Percentiles rank a stretch among this genome's conserved stretches.
Evolutionary conservation across 225 moss, liverwort and hornwort genomes (phyloP).

Genomic region (Thuidium tamariscinum): DNA sequence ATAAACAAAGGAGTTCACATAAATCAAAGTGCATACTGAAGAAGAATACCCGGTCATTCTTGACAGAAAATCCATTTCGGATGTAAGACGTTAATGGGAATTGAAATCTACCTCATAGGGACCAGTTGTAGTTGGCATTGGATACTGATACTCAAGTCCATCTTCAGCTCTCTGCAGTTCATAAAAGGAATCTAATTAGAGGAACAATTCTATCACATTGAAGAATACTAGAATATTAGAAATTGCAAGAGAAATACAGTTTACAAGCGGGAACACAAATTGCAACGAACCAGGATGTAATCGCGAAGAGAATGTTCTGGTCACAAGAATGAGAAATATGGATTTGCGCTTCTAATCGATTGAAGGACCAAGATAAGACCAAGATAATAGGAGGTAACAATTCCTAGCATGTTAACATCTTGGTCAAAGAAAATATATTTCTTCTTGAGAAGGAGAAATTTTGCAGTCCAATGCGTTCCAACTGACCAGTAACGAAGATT

Average conservation of each 20-base stretch:
- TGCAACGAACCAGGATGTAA: neutral
- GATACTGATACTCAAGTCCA: conserved; percentile 35
- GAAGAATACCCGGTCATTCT: neutral
- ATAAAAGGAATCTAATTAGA: neutral
- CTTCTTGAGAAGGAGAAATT: neutral
- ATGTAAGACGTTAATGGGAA: neutral
- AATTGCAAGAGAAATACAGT: neutral
- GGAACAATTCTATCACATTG: neutral
- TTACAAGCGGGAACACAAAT: neutral
- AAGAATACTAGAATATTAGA: neutral
- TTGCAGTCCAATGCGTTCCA: neutral
- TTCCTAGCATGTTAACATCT: neutral
- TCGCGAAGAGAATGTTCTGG: neutral
- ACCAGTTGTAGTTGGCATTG: conserved; percentile 27
- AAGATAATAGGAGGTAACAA: neutral
- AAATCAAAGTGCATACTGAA: neutral
- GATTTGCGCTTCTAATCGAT: neutral
- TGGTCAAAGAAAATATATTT: neutral
- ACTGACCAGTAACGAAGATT: neutral
- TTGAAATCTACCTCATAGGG: conserved; percentile 15
- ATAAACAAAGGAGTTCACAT: neutral
- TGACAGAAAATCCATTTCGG: neutral
- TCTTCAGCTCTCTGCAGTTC: conserved; percentile 21
- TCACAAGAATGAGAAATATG: neutral
- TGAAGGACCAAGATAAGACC: neutral